phyloP scores from a whole-genome alignment of 1,284 basidiomycete species.

The Porodaedalea pini region DNA sequence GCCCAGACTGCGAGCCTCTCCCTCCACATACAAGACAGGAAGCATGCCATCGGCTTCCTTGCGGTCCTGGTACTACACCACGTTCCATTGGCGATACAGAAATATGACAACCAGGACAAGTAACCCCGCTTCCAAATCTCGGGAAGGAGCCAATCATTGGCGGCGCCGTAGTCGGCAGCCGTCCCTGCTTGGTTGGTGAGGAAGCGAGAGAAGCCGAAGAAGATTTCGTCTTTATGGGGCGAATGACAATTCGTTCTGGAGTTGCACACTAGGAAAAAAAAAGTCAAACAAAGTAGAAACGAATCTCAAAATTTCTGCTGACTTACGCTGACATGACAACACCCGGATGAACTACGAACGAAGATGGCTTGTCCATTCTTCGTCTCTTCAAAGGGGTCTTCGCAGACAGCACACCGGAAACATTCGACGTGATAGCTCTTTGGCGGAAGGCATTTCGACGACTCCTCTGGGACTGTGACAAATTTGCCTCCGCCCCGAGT shows the following conservation, averaged over 20 bases:
- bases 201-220: constrained; percentile 3
- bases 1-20: constrained; percentile 38
- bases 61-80: constrained; percentile 78
- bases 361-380: constrained; percentile 61
- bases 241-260: constrained; percentile 21
- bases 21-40: constrained; percentile 77
- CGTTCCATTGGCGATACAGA: constrained; percentile 76
- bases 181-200: constrained; percentile 11
- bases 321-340: constrained; percentile 67
- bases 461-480: constrained; percentile 62
- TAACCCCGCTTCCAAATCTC: constrained; percentile 60
- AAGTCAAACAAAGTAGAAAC: constrained; percentile 10
- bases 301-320: constrained; percentile 1
- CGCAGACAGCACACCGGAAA: constrained; percentile 67
- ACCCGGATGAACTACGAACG: constrained; percentile 59
- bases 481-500: constrained; percentile 53
- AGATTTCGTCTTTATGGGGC: constrained; percentile 15
- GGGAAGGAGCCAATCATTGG: constrained; percentile 40
- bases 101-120: constrained; percentile 70
- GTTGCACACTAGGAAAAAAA: constrained; percentile 51
- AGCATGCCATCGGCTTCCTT: constrained; percentile 73
- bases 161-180: constrained; percentile 15
- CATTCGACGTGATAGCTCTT: constrained; percentile 68
- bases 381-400: constrained; percentile 57
- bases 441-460: constrained; percentile 38